Evolutionary conservation across 2,329 filamentous ascomycete species (phyloP), one percentile per base, ranked within the genome.

Genomic region (Talaromyces verruculosus): DNA sequence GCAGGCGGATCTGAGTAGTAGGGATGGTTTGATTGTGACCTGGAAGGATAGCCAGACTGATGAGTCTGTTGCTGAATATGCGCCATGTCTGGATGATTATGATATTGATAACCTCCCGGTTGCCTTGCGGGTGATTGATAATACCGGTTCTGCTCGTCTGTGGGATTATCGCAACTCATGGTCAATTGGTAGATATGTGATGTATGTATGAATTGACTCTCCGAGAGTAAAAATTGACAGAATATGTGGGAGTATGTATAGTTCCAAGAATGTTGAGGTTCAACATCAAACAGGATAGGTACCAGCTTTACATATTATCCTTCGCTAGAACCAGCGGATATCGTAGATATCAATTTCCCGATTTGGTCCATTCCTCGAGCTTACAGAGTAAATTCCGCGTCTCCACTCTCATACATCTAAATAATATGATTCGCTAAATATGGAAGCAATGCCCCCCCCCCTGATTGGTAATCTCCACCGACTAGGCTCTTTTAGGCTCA

Each of bases 331-430:
- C 19, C 10, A 33, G 30, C 30, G 7, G 30, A 8, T 6, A 33
- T 28, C 2, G 19, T 2, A 61, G 15, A 28, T 2, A 41, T 30
- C 45, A 30, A 3, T 61, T 65, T 51, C 63, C 55, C 33, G 41
- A 65, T 65, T 65, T 5, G 63, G 63, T n/a, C 11, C 33, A 65
- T 65, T 65, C 8, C 4, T 53, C 63, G 57, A 61, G 63, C 59
- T 62, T 49, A n/a, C n/a, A n/a, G n/a, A n/a, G n/a, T n/a, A 49
- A 49, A 28, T 7, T 7, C 5, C 5, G 2, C 1, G 22, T 49
- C 45, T 15, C 43, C 45, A 49, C 22, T 28, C 22, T 17, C 6
- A 0, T 1, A 10, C 11, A 28, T 8, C 2, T 1, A 3, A 5
- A 17, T 15, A 5, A 2, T 25, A 2, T 25, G 0, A 47, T 47